Conservation (phyloP, 1,284 basidiomycete genomes). For the Mycena sp. region DNA sequence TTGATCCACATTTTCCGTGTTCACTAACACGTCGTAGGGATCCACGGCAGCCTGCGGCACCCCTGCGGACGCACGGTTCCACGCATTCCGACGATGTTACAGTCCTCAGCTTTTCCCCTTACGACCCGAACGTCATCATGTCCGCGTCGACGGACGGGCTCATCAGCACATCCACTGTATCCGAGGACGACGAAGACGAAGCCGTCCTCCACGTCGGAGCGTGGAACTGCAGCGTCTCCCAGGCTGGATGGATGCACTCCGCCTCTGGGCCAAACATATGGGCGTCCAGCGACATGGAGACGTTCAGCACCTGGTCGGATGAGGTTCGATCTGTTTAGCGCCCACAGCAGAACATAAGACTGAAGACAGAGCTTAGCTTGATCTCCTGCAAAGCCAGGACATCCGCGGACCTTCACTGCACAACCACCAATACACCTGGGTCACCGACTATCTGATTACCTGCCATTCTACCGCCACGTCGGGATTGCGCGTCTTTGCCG, state of each 20-base stretch:
- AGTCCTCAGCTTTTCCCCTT: slow-evolving; percentile 61
- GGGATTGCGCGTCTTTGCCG: slow-evolving; percentile 56
- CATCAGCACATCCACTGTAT: slow-evolving; percentile 69
- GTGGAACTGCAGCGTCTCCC: slow-evolving; percentile 79
- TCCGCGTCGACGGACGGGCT: slow-evolving; percentile 81
- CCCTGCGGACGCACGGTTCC: slow-evolving; percentile 54
- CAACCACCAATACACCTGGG: slow-evolving; percentile 56
- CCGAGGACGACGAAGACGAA: slow-evolving; percentile 81
- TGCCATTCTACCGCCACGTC: slow-evolving; percentile 44
- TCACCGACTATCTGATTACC: slow-evolving; percentile 70
- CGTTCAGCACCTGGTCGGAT: slow-evolving; percentile 77
- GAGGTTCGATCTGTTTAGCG: slow-evolving; percentile 56
- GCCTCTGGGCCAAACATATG: slow-evolving; percentile 56
- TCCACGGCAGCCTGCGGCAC: slow-evolving; percentile 51
- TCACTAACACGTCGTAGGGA: slow-evolving; percentile 55
- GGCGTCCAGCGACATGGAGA: slow-evolving; percentile 88
- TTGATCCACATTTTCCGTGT: not conserved
- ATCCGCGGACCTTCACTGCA: slow-evolving; percentile 63
- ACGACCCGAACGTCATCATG: slow-evolving; percentile 56
- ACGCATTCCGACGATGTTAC: slow-evolving; percentile 87
- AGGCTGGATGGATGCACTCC: slow-evolving; percentile 70
- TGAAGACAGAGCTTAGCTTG: too few relatives aligned
- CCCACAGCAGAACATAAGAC: not conserved
- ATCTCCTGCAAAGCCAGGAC: slow-evolving; percentile 57
- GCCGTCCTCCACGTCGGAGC: slow-evolving; percentile 74